Evolutionary conservation across 176 grass and related monocot species (phyloP), one percentile per base, ranked within the genome.

Genomic region (Microstegium vimineum): DNA sequence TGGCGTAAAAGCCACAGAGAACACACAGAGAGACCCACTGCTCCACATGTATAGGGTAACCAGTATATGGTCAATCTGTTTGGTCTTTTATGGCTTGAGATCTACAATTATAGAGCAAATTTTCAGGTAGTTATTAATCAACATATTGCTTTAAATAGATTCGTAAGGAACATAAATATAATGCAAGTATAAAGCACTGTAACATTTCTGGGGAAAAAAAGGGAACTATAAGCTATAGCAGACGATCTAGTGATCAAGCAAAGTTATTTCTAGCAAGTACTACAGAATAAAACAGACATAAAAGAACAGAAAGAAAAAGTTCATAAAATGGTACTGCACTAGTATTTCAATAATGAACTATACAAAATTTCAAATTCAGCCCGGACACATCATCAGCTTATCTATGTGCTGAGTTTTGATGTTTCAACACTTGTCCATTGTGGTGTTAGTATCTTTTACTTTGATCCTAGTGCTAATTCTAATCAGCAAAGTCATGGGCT

Each of bases 1-100:
- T 97, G 94, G 14, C 89, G 88, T 83, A 97, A 76, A 80, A 98
- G 77, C 95, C 95, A 98, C 49, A 98, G 18, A 40, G 95, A 93
- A 83, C 95, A 98, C 72, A 81, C 84, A 73, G 92, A 93, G 67
- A 98, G 82, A 37, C 95, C 95, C 79, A 98, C 76, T 78, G 90
- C 90, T 90, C 92, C 92, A 60, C 87, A 90, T 66, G 95, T 93
- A 85, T 98, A 98, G 42, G 81, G 90, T 64, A 98, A 82, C 95
- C 95, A 98, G 47, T 94, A 90, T 72, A 85, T 74, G 23, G 92
- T 89, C 67, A 89, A 75, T 52, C 62, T 89, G 17, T 76, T 94
- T 49, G 95, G 89, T 63, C 82, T 94, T 83, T 90, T 81, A 86
- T 91, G 84, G 9, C 70, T 93, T 61, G 84, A 93, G 66, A 98